Evolutionary conservation across 768 basidiomycete genomes (phyloP).

Genomic region (Podaxis mareebaensis): DNA sequence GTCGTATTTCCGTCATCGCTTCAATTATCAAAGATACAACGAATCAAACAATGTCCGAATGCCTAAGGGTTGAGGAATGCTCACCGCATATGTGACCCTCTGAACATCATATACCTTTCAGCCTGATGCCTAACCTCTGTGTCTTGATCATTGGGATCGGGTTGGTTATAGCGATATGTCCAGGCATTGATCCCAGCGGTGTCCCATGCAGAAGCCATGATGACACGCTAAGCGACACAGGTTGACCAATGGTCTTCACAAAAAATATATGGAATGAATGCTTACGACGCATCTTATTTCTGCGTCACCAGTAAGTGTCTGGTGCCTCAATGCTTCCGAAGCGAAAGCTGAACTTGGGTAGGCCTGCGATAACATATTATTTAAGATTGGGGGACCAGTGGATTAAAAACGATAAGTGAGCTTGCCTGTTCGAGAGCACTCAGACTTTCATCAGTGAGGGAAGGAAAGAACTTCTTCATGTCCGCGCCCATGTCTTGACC

Average conservation of each 20-base stretch:
- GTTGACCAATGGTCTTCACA: background rate
- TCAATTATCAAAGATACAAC: background rate
- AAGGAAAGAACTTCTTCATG: slow-evolving; percentile 45
- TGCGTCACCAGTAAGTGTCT: slow-evolving; percentile 50
- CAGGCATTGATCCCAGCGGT: slow-evolving; percentile 36
- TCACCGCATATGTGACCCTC: slow-evolving; percentile 60
- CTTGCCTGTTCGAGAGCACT: slow-evolving; percentile 34
- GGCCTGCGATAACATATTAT: slow-evolving; percentile 24
- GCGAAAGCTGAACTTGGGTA: slow-evolving; percentile 48
- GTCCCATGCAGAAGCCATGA: slow-evolving; percentile 45
- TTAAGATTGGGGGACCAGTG: background rate
- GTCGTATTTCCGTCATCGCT: slow-evolving; percentile 54
- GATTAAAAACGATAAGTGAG: background rate
- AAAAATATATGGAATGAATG: slow-evolving; percentile 12
- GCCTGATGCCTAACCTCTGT: slow-evolving; percentile 48
- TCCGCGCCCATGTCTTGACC: slow-evolving; percentile 38
- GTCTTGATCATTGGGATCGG: slow-evolving; percentile 42
- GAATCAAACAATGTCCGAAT: background rate
- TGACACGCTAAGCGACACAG: slow-evolving; percentile 36
- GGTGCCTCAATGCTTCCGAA: slow-evolving; percentile 40
- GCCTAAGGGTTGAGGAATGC: background rate
- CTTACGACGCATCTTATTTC: slow-evolving; percentile 56
- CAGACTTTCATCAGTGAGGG: slow-evolving; percentile 39
- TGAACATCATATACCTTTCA: slow-evolving; percentile 72
- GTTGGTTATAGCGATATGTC: slow-evolving; percentile 63